Evolutionary conservation across 352 stramenopile species (phyloP).

Genomic region (Globisporangium takayamanum): DNA sequence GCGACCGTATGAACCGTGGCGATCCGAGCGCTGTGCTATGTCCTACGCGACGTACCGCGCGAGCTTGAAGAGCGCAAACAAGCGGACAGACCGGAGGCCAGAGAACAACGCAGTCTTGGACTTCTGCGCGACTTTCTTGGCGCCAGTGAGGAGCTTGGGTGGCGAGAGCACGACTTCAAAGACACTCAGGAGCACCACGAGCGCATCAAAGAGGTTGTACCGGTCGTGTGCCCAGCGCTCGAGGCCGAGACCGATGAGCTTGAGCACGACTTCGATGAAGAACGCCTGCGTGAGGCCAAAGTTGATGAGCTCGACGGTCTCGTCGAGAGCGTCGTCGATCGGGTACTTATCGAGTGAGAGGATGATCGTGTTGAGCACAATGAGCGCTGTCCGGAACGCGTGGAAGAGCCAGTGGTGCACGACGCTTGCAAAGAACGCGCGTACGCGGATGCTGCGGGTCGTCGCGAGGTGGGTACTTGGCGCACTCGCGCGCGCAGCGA

Average conservation of each 20-base stretch:
- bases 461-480: neutral
- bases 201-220: slow-evolving; percentile 80
- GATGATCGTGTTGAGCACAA: slow-evolving; percentile 81
- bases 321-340: slow-evolving; percentile 31
- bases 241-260: slow-evolving; percentile 64
- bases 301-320: slow-evolving; percentile 53
- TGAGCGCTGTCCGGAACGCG: slow-evolving; percentile 43
- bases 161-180: slow-evolving; percentile 40
- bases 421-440: slow-evolving; percentile 18
- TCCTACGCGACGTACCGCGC: slow-evolving; percentile 25
- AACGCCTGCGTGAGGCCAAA: slow-evolving; percentile 53
- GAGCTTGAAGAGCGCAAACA: slow-evolving; percentile 91
- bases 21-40: neutral
- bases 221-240: slow-evolving; percentile 39
- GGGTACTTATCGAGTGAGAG: slow-evolving; percentile 78
- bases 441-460: slow-evolving; percentile 15
- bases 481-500: slow-evolving; percentile 3
- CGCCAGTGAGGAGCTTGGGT: slow-evolving; percentile 23
- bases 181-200: slow-evolving; percentile 41
- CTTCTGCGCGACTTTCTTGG: slow-evolving; percentile 2
- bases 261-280: slow-evolving; percentile 48
- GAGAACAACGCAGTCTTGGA: slow-evolving; percentile 44
- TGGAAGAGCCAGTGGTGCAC: slow-evolving; percentile 56
- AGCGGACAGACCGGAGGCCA: slow-evolving; percentile 76
- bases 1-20: neutral